Base-by-base conservation (phyloP, 768 basidiomycete species). In the Porphyrellus cyaneotinctus region DNA sequence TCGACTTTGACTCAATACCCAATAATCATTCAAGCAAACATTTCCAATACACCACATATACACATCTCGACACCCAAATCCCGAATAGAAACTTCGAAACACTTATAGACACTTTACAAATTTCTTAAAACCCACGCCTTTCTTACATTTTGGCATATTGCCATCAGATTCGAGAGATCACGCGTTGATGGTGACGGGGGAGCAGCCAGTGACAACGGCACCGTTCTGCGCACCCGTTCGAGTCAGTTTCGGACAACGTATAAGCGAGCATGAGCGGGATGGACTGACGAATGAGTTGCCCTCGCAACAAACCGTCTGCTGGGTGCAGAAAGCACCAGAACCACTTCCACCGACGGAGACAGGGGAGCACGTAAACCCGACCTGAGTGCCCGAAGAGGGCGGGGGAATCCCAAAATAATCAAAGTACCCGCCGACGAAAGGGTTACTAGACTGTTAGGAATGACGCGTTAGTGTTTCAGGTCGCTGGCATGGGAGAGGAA, bases 281-380 rank as follows among this genome's bases (percentile, higher is more conserved):
- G 17, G n/a, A 47, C 50, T 35, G 32, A 55, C 51, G 3, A 47
- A 53, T 2, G 4, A 5, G 14, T 47, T 31, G 2, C 54, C 54
- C 9, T 14, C 33, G 45, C 50, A 55, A 44, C 54, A 55, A 14
- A 41, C 31, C 4, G 54, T 30, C 33, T 47, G 33, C 18, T 26
- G 31, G 32, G 31, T 24, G 26, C 28, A 54, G 17, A 9, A 5
- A 9, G 26, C 26, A n/a, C 44, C 51, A 22, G 13, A 5, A 1
- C 51, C 35, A 2, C 2, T 12, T 8, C 51, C 51, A 9, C 30
- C 44, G 1, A 33, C n/a, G 20, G 45, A 42, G 45, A 35, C 17
- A 38, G 38, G 44, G 18, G 45, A 41, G 38, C 51, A 52, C 10
- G 45, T 47, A 18, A 47, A 9, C 17, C 38, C 51, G 15, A 52